phyloP scores from a whole-genome alignment of 768 basidiomycete species.

The Podaxis rugospora region DNA sequence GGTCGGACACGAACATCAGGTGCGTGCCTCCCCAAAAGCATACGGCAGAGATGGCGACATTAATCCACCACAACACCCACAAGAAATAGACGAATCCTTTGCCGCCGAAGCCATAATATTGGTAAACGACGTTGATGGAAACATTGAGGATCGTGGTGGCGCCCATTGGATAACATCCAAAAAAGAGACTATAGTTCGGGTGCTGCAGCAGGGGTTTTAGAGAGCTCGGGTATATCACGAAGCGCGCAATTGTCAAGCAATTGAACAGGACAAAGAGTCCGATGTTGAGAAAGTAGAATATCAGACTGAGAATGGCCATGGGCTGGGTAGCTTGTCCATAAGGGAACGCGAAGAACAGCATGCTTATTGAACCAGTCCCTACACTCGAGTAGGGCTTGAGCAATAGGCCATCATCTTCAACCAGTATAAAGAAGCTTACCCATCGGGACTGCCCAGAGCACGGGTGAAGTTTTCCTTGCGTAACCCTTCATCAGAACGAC shows the following conservation, averaged over 20 bases:
- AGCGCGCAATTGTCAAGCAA: slow-evolving; percentile 41
- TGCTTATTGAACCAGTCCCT: slow-evolving; percentile 50
- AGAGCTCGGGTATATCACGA: slow-evolving; percentile 47
- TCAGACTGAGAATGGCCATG: slow-evolving; percentile 34
- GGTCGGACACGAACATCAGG: slow-evolving; percentile 51
- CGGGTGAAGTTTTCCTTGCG: slow-evolving; percentile 34
- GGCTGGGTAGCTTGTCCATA: slow-evolving; percentile 39
- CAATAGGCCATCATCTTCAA: not conserved
- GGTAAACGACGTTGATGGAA: slow-evolving; percentile 40
- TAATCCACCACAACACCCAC: slow-evolving; percentile 71
- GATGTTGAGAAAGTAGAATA: slow-evolving; percentile 59
- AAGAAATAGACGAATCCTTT: slow-evolving; percentile 45
- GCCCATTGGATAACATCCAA: slow-evolving; percentile 56
- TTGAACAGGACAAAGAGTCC: slow-evolving; percentile 48
- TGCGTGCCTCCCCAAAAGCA: slow-evolving; percentile 63
- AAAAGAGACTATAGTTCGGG: slow-evolving; percentile 39
- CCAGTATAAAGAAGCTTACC: slow-evolving; percentile 22
- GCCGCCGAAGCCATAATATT: slow-evolving; percentile 45
- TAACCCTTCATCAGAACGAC: not conserved
- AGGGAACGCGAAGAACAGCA: slow-evolving; percentile 54
- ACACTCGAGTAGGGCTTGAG: not conserved
- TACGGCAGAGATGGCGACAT: slow-evolving; percentile 47
- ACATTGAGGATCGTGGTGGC: slow-evolving; percentile 53
- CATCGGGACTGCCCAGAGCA: slow-evolving; percentile 41
- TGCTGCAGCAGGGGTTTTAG: slow-evolving; percentile 36